A percentile compares a stretch with the other conserved stretches of the same genome.
phyloP scores from a whole-genome alignment of 176 grass and related monocot species.

The Cocos nucifera region DNA sequence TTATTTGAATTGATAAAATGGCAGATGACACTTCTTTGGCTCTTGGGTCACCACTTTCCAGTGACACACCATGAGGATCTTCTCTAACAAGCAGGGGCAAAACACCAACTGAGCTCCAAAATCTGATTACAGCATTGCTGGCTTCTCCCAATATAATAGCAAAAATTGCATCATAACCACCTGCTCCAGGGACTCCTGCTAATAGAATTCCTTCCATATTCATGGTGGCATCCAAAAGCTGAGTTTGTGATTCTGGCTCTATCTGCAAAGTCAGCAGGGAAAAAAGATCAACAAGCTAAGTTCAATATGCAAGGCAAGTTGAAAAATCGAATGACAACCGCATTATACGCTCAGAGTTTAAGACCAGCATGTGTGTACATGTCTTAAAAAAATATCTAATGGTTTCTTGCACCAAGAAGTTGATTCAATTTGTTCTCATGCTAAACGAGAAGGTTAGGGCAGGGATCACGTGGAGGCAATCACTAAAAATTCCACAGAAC shows the following conservation, averaged over 20 bases:
- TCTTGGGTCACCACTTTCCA: conserved; percentile 89
- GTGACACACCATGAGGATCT: conserved; percentile 59
- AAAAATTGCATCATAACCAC: conserved; percentile 87
- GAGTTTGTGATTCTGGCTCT: conserved; percentile 78
- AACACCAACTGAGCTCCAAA: conserved; percentile 56
- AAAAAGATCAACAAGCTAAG: no score
- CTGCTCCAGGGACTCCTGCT: conserved; percentile 83
- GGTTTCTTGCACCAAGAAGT: no score
- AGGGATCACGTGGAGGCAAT: no score
- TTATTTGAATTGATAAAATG: conserved; percentile 63
- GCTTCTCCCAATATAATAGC: conserved; percentile 73
- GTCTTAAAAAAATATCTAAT: no score
- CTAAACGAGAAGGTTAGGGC: no score
- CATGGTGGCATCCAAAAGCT: conserved; percentile 69
- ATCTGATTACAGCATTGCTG: conserved; percentile 33
- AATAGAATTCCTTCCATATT: conserved; percentile 78
- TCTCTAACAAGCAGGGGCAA: conserved; percentile 80
- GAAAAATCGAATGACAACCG: neutral
- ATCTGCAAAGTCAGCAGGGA: conserved; percentile 36
- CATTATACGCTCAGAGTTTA: neutral
- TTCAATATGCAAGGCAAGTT: neutral
- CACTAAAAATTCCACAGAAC: no score
- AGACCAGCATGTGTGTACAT: no score
- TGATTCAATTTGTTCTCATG: no score
- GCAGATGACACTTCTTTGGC: conserved; percentile 58